Evolutionary conservation across 768 basidiomycete genomes (phyloP), one percentile per base, ranked within the genome.

Genomic region (Calocera viscosa): DNA sequence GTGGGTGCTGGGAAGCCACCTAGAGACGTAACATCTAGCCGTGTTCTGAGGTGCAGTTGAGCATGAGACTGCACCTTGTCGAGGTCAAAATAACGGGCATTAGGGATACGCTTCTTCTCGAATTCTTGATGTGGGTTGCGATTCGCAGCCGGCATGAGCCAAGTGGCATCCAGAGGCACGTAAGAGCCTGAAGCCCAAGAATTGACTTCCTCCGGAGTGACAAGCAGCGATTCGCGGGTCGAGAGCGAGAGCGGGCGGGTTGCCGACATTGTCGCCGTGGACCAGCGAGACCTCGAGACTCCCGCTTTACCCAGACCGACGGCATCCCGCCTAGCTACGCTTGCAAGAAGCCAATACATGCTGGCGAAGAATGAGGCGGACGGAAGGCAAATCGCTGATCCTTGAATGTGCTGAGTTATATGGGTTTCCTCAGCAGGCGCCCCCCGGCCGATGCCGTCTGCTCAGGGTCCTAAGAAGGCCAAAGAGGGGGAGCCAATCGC

Each of bases 121-220:
- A 86, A 94, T 76, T 95, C 94, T 33, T 83, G 75, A n/a, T 75
- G 75, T 1, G 89, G 81, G 64, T 84, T 84, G 66, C 94, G 84
- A 1, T 86, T 80, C 35, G 87, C 83, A 75, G 86, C 89, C 64
- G 94, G 95, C 95, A 97, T 96, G 75, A 90, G 88, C 95, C 94
- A 97, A 64, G 85, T 86, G 26, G 86, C 85, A 73, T 98, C 95
- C 35, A 79, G 66, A 87, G 79, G 70, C 88, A 75, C 10, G 78
- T 75, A 34, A 85, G 75, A 60, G 76, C 67, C 33, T 34, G 49
- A 66, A 24, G 60, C 39, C 22, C 39, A 64, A 68, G 70, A 65
- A 17, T 60, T 35, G 70, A 43, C 72, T 43, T 77, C 71, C 41
- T 70, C 68, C 2, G 79, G 79, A 12, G 70, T 71, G 60, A 79